phyloP scores from a whole-genome alignment of 768 basidiomycete genomes.

The Mycena metata region DNA sequence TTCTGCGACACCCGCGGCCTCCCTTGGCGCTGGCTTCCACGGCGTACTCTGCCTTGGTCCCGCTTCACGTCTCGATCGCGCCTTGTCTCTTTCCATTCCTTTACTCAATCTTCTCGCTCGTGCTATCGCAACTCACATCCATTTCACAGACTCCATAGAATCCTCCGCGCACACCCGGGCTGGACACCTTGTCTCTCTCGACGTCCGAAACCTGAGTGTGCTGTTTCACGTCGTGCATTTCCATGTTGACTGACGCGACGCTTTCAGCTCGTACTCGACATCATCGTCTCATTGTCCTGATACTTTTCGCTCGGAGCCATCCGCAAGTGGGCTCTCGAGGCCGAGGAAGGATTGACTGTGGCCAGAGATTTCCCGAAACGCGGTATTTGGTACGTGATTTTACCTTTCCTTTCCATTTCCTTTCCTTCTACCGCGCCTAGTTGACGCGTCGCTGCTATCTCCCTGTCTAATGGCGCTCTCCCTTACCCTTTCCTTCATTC shows the following conservation, averaged over 20 bases:
- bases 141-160: conserved; percentile 67
- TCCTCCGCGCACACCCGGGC: conserved; percentile 67
- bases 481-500: neutral
- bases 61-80: conserved; percentile 34
- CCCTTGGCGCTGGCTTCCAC: conserved; percentile 28
- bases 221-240: neutral
- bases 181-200: conserved; percentile 80
- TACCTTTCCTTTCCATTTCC: too few species aligned
- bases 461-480: neutral
- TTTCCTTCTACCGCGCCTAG: conserved; percentile 33
- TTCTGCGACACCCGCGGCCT: conserved; percentile 22
- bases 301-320: conserved; percentile 81
- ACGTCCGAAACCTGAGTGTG: conserved; percentile 66
- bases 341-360: conserved; percentile 75
- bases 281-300: conserved; percentile 76
- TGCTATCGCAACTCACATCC: neutral
- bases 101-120: conserved; percentile 2
- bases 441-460: conserved; percentile 21
- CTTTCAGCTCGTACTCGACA: conserved; percentile 73
- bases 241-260: conserved; percentile 5
- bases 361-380: conserved; percentile 87
- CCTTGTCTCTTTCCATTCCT: conserved; percentile 5
- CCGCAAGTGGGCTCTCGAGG: conserved; percentile 74
- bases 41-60: conserved; percentile 20
- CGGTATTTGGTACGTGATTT: conserved; percentile 67